These are phyloP conservation scores for Phaffomyces thermotolerans DNA, from an alignment of 805 yeast species.

Conservation along the genomic window DNA sequence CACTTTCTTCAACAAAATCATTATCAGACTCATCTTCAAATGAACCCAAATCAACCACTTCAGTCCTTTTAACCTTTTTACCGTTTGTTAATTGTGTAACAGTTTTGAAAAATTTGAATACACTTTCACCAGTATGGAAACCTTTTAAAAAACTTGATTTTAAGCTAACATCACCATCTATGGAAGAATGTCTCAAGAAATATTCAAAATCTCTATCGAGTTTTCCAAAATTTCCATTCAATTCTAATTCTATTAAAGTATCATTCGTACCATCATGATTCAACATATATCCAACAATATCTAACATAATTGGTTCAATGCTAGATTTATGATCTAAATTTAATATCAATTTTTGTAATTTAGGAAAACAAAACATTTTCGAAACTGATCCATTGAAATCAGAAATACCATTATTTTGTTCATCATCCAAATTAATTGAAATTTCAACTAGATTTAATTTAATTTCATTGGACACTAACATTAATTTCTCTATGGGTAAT, in stretches of 20 bases:
- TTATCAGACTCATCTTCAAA: conserved; percentile 3
- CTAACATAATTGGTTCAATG: neutral
- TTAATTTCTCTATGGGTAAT: conserved; percentile 14
- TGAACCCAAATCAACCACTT: conserved; percentile 1
- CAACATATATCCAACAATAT: neutral
- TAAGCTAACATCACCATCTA: conserved; percentile 7
- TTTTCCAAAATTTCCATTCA: conserved; percentile 18
- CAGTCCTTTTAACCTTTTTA: neutral
- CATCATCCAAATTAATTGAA: conserved; percentile 10
- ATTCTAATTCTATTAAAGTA: conserved; percentile 9
- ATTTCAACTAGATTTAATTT: conserved; percentile 5
- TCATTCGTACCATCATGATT: neutral
- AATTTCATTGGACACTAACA: conserved; percentile 1
- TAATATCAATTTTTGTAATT: conserved; percentile 7
- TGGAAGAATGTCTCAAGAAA: conserved; percentile 12
- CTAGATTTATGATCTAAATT: conserved; percentile 8
- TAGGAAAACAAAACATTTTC: conserved; percentile 6
- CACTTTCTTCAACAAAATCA: conserved; percentile 1
- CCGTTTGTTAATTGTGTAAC: neutral
- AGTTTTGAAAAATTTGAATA: neutral
- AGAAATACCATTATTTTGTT: neutral
- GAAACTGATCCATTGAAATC: neutral
- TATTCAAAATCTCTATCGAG: conserved; percentile 16
- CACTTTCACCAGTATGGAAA: conserved; percentile 1
- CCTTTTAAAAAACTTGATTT: conserved; percentile 11